phyloP scores from a whole-genome alignment of 257 asterid genomes.

The Nicotiana tabacum region DNA sequence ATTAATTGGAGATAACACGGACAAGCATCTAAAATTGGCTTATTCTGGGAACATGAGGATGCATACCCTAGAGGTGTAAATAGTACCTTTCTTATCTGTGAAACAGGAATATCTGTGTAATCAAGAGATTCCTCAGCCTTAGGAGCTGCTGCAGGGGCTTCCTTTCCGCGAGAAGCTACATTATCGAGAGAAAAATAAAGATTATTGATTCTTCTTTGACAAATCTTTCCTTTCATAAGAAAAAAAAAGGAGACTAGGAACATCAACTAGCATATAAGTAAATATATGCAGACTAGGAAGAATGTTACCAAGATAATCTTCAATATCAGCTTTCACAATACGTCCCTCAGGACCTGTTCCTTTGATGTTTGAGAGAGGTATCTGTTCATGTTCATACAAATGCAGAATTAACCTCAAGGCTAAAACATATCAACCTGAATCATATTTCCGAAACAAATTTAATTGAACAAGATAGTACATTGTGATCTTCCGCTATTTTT shows the following conservation, averaged over 20 bases:
- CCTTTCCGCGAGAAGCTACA: conserved; percentile 81
- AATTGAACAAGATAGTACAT: conserved; percentile 36
- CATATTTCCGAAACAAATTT: not conserved
- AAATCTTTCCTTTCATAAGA: not conserved
- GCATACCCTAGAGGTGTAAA: not conserved
- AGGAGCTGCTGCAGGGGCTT: conserved; percentile 47
- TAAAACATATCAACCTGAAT: not conserved
- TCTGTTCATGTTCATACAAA: conserved; percentile 37
- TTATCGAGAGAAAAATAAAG: conserved; percentile 18
- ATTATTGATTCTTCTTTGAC: conserved; percentile 8
- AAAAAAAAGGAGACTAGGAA: not conserved
- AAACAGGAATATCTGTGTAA: conserved; percentile 73
- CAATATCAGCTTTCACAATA: conserved; percentile 92
- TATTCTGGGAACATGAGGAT: not conserved
- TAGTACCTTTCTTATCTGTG: conserved; percentile 92
- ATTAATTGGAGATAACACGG: not conserved
- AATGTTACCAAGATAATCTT: conserved; percentile 80
- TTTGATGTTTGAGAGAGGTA: conserved; percentile 66
- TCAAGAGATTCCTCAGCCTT: conserved; percentile 59
- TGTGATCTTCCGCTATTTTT: conserved; percentile 78
- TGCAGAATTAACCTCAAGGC: not conserved
- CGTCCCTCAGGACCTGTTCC: conserved; percentile 98
- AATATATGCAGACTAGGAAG: not conserved
- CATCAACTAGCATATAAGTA: conserved; percentile 5
- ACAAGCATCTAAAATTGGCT: not conserved